Evolutionary conservation across 805 yeast species (phyloP), one percentile per base, ranked within the genome.

Genomic region (Lipomyces sp.): DNA sequence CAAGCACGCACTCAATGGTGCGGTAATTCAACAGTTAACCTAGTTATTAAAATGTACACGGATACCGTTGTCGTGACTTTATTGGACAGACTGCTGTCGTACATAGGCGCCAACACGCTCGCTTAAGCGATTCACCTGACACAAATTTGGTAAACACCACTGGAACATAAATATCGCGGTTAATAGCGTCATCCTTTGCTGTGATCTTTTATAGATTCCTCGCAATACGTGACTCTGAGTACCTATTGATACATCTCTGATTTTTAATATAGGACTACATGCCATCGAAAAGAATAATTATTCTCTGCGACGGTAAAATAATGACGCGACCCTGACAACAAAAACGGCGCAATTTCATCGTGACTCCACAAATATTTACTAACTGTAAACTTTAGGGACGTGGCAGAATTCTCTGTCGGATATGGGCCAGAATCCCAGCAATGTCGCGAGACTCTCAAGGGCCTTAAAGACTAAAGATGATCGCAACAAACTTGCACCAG

Each of bases 371-470:
- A n/a, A 37, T 4, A 42, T 42, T 6, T 42, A 42, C 48, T 42
- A 8, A 15, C 48, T 15, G 7, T 42, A 15, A 42, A 5, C 53
- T 24, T 29, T 24, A 66, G 69, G 69, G 15, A 64, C 67, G 11
- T 66, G 69, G 69, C 67, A 66, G 35, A 56, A 62, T 34, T 63
- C 69, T 18, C 42, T 53, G n/a, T 50, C 65, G 1, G 56, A 51
- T 18, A 57, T 53, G 4, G 35, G 24, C 45, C 33, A 18, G 30
- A 56, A 37, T 29, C 68, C 70, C 4, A 35, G 65, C 6, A 67
- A 67, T 30, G 53, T 67, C 15, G 58, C 70, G 29, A 63, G 67
- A 2, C 18, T 67, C 15, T 65, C 69, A 13, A 62, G 70, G 35
- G 69, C 70, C 0, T 32, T 67, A 35, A 42, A 58, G 24, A 59